Evolutionary conservation across 106 monocot genomes (phyloP).

Genomic region (Phalaenopsis equestris): DNA sequence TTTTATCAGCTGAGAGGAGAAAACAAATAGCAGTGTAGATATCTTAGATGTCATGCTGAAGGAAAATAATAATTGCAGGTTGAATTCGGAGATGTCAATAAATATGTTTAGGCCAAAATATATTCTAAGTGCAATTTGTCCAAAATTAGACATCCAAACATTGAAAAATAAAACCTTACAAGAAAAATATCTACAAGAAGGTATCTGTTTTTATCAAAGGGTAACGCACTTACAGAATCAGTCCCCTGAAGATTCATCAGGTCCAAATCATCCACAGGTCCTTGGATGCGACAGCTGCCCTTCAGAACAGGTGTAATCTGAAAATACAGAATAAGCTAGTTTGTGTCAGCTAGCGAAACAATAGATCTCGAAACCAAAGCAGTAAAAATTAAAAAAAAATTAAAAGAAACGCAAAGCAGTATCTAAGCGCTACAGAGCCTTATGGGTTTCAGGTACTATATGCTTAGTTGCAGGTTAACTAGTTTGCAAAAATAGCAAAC

Average conservation of each 20-base stretch:
- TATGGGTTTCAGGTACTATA: neutral
- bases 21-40: too few species aligned
- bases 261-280: constrained; percentile 28
- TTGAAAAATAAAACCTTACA: neutral
- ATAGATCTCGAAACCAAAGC: neutral
- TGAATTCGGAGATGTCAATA: too few species aligned
- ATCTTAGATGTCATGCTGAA: too few species aligned
- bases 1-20: too few species aligned
- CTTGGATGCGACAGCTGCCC: constrained; percentile 38
- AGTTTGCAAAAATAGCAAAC: neutral
- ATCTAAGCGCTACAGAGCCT: neutral
- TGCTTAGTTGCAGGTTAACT: neutral
- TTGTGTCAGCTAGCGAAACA: neutral
- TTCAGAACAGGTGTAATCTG: constrained; percentile 43
- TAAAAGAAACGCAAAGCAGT: neutral
- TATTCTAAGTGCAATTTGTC: neutral
- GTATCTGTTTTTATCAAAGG: neutral
- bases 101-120: neutral
- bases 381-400: neutral
- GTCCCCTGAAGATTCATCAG: constrained; percentile 8
- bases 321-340: constrained; percentile 10
- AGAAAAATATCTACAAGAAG: neutral
- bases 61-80: too few species aligned
- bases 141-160: neutral
- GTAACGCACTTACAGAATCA: constrained; percentile 11